Base-by-base conservation (phyloP, 2,329 filamentous ascomycete species). In the Aspergillus terreus region DNA sequence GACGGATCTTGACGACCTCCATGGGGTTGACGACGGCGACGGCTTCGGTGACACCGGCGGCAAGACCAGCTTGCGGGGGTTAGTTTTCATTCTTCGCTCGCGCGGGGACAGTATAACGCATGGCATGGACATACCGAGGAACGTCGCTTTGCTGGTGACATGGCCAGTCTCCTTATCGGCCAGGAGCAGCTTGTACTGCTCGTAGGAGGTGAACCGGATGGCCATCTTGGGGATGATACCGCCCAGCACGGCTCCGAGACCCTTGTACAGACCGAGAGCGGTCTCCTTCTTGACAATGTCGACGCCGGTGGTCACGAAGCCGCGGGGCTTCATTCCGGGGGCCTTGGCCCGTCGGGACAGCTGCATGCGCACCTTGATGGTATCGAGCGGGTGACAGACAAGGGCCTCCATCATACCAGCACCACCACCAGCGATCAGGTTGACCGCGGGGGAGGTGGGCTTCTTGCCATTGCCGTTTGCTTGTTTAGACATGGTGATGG, bases 361-460 rank as follows among this genome's bases (percentile, higher is more conserved):
- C 77, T 99, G 94, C 95, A 99, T 99, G 63, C 94, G 91, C 56
- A 99, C 94, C 82, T 99, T 96, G 79, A 97, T 95, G 54, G 92
- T 96, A 74, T 96, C 90, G 88, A 44, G 54, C 32, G 94, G 94
- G 79, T 99, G 94, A 74, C 94, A 99, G 49, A 79, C 91, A 57
- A 99, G 85, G 45, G 94, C 94, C 76, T 99, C 94, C 92, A 97
- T 97, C 92, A 97, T 96, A 68, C 94, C 94, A 63, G 94, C 94
- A 74, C 90, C 90, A 70, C 94, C 94, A 70, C 94, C 94, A 71
- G 94, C 90, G 65, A 96, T 92, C 65, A 97, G 76, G 74, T 96
- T 96, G 44, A 89, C 92, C 42, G 92, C 92, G 57, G 85, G 88
- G 50, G 91, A 91, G 54, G 92, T 83, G 63, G 89, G 87, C 78